phyloP scores from a whole-genome alignment of 768 basidiomycete species.

The Trametes cubensis region DNA sequence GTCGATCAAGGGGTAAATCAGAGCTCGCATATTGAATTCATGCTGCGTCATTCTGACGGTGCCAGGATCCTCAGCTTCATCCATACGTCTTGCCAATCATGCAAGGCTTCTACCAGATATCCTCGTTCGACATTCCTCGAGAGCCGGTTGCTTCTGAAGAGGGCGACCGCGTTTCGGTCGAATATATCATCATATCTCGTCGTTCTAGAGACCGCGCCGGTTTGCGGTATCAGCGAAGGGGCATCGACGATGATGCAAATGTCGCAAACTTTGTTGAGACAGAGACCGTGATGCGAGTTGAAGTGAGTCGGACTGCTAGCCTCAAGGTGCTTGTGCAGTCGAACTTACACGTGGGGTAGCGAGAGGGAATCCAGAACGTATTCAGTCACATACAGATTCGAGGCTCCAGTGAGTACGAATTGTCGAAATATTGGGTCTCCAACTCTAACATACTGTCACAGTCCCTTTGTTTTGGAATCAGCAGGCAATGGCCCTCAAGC shows the following conservation, averaged over 20 bases:
- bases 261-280: constrained; percentile 98
- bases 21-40: neutral
- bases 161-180: constrained; percentile 48
- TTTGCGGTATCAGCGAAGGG: constrained; percentile 90
- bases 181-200: constrained; percentile 84
- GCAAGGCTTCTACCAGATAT: constrained; percentile 87
- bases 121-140: constrained; percentile 65
- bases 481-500: constrained; percentile 83
- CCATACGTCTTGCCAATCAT: constrained; percentile 88
- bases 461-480: constrained; percentile 96
- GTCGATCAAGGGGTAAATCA: constrained; percentile 79
- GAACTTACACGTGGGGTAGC: constrained; percentile 43
- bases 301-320: constrained; percentile 48
- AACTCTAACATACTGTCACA: constrained; percentile 34
- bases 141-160: constrained; percentile 45
- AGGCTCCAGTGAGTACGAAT: constrained; percentile 73
- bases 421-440: neutral
- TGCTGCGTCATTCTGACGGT: neutral
- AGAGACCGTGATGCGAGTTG: constrained; percentile 82
- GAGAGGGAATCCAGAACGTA: constrained; percentile 72
- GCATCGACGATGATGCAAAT: constrained; percentile 89
- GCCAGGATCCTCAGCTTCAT: constrained; percentile 58
- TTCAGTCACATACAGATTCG: constrained; percentile 91
- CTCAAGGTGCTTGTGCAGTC: neutral
- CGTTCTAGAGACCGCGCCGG: constrained; percentile 90